Evolutionary conservation across 106 monocot genomes (phyloP).

Genomic region (Acorus calamus): DNA sequence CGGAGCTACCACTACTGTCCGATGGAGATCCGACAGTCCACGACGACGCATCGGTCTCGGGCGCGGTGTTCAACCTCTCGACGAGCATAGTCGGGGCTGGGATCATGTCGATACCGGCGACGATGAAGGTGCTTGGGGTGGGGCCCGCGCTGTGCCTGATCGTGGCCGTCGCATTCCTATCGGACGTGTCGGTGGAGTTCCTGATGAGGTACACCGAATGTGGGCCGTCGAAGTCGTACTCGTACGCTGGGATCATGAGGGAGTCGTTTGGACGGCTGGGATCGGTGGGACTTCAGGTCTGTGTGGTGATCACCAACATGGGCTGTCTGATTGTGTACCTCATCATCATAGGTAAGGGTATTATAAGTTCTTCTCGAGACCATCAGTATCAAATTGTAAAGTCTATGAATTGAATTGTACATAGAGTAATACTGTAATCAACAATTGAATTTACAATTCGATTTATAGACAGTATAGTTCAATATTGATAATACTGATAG

Average conservation of each 20-base stretch:
- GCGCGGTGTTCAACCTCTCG: constrained; percentile 90
- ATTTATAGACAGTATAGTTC: too few species aligned
- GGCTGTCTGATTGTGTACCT: constrained; percentile 49
- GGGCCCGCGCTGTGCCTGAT: constrained; percentile 55
- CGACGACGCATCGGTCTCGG: constrained; percentile 39
- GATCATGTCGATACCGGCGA: constrained; percentile 94
- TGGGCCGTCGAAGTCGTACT: constrained; percentile 1
- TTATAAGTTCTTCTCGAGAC: too few species aligned
- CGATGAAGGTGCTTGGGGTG: constrained; percentile 61
- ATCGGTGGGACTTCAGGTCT: constrained; percentile 19
- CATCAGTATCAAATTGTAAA: too few species aligned
- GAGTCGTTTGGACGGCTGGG: constrained; percentile 32
- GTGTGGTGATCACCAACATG: constrained; percentile 23
- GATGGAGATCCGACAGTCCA: too few species aligned
- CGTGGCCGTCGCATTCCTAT: constrained; percentile 37
- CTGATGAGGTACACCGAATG: constrained; percentile 52
- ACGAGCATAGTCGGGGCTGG: constrained; percentile 87
- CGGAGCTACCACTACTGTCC: too few species aligned
- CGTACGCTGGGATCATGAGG: constrained; percentile 37
- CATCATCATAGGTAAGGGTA: constrained; percentile 55
- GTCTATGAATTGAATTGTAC: too few species aligned
- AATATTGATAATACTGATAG: too few species aligned
- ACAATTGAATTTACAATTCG: too few species aligned
- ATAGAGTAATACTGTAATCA: too few species aligned
- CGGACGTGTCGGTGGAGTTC: constrained; percentile 63